Conservation (phyloP, 2,329 filamentous ascomycete species). For the Penicillium frequentans region DNA sequence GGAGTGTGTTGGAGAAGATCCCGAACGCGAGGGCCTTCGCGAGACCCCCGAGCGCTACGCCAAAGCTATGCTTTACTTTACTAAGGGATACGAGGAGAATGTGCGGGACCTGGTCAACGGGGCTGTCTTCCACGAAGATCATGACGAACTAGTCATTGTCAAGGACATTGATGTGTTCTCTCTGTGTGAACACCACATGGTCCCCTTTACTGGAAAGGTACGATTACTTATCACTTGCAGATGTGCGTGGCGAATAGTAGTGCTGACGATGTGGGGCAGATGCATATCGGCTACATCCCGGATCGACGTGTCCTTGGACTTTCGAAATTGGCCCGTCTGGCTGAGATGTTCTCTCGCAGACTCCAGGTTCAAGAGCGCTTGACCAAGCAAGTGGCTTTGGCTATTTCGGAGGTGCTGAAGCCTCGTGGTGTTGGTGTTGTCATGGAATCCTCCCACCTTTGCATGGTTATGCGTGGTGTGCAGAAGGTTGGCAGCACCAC, state of each 20-base stretch:
- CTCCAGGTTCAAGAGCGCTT: constrained; percentile 95
- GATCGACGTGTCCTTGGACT: constrained; percentile 88
- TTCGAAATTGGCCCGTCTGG: constrained; percentile 91
- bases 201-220: constrained; percentile 94
- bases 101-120: constrained; percentile 87
- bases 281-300: constrained; percentile 99
- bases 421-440: constrained; percentile 95
- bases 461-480: constrained; percentile 99
- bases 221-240: constrained; percentile 12
- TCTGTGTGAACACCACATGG: constrained; percentile 94
- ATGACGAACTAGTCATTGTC: constrained; percentile 96
- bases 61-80: constrained; percentile 93
- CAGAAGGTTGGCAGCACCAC: constrained; percentile 85
- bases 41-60: constrained; percentile 81
- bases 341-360: constrained; percentile 92
- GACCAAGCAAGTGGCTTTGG: constrained; percentile 92
- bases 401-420: constrained; percentile 87
- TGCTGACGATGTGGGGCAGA: constrained; percentile 53
- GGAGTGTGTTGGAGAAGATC: constrained; percentile 66
- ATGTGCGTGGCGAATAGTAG: background rate
- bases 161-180: constrained; percentile 96
- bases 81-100: constrained; percentile 95
- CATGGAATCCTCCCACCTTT: constrained; percentile 94
- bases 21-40: constrained; percentile 63
- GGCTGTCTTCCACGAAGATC: constrained; percentile 93